Evolutionary conservation across 2,329 filamentous ascomycete genomes (phyloP).

Genomic region (Penicillium glabrum): DNA sequence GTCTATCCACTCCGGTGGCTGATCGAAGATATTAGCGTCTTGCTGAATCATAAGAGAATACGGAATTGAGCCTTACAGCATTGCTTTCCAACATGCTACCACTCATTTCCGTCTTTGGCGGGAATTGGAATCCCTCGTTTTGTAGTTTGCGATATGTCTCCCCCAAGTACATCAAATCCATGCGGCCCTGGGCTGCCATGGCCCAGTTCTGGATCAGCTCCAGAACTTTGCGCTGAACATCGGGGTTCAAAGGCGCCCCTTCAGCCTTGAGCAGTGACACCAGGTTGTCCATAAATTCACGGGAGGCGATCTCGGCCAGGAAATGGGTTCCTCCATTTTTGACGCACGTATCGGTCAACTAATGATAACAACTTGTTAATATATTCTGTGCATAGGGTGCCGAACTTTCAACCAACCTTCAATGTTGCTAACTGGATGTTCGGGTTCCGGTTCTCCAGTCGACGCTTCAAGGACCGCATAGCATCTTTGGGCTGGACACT

Average conservation of each 20-base stretch:
- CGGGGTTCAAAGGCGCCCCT: constrained; percentile 72
- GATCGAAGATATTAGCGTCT: background rate
- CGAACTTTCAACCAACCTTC: constrained; percentile 60
- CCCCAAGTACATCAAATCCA: constrained; percentile 80
- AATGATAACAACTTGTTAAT: constrained; percentile 11
- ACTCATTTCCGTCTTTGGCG: constrained; percentile 80
- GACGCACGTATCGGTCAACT: constrained; percentile 96
- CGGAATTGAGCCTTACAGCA: constrained; percentile 62
- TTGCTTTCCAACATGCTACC: constrained; percentile 98
- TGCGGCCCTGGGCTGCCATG: constrained; percentile 78
- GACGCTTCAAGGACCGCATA: constrained; percentile 91
- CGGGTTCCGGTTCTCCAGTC: constrained; percentile 96
- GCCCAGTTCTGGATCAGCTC: constrained; percentile 95
- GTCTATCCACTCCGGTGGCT: constrained; percentile 97
- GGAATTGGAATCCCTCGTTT: constrained; percentile 83
- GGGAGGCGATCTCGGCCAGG: constrained; percentile 88
- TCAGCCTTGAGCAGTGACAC: constrained; percentile 84
- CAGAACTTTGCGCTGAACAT: constrained; percentile 86
- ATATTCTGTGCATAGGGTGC: constrained; percentile 1
- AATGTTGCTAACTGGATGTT: constrained; percentile 95
- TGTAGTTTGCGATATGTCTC: constrained; percentile 84
- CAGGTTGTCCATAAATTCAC: constrained; percentile 98
- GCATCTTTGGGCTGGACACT: constrained; percentile 96
- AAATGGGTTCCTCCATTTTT: constrained; percentile 98
- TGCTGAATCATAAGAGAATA: background rate